Percentiles rank a stretch among this genome's conserved stretches.
Evolutionary conservation across 1,139 yeast genomes (phyloP).

Genomic region (Tardiomyces blankii): DNA sequence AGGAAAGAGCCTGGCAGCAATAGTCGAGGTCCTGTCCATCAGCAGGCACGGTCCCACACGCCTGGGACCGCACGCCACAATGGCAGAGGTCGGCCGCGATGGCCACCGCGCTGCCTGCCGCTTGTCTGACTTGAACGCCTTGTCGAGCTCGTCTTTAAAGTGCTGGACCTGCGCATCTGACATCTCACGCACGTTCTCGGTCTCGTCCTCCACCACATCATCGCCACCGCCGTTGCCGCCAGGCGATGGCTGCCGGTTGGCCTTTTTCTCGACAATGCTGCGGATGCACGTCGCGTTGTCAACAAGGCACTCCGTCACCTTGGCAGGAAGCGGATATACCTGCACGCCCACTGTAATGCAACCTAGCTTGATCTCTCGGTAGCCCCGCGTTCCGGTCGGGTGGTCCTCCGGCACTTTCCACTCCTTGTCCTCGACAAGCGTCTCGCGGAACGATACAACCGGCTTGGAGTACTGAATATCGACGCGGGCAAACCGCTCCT

Average conservation of each 20-base stretch:
- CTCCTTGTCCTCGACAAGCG: conserved; percentile 43
- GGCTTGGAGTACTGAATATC: conserved; percentile 85
- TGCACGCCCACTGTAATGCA: conserved; percentile 34
- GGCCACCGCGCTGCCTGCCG: not conserved
- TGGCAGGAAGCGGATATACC: conserved; percentile 47
- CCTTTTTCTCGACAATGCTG: conserved; percentile 14
- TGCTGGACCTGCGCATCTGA: not conserved
- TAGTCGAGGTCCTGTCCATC: conserved; percentile 37
- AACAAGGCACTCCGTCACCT: conserved; percentile 39
- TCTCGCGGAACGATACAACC: conserved; percentile 89
- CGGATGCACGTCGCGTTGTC: not conserved
- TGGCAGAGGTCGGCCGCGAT: conserved; percentile 7
- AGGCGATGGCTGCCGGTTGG: conserved; percentile 5
- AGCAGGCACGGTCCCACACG: conserved; percentile 68
- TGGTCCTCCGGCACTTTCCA: conserved; percentile 30
- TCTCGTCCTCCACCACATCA: conserved; percentile 14
- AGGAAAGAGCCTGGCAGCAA: conserved; percentile 27
- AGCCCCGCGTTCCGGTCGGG: conserved; percentile 29
- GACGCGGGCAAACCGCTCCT: conserved; percentile 85
- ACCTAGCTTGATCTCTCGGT: conserved; percentile 29
- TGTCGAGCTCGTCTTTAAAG: not conserved
- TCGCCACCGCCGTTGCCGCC: not conserved
- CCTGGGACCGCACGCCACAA: conserved; percentile 70
- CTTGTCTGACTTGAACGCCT: not conserved
- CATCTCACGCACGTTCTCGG: conserved; percentile 10